A percentile compares a stretch with the other conserved stretches of the same genome.
Conservation (phyloP, 305 asterid species). For the Ilex paraguariensis region DNA sequence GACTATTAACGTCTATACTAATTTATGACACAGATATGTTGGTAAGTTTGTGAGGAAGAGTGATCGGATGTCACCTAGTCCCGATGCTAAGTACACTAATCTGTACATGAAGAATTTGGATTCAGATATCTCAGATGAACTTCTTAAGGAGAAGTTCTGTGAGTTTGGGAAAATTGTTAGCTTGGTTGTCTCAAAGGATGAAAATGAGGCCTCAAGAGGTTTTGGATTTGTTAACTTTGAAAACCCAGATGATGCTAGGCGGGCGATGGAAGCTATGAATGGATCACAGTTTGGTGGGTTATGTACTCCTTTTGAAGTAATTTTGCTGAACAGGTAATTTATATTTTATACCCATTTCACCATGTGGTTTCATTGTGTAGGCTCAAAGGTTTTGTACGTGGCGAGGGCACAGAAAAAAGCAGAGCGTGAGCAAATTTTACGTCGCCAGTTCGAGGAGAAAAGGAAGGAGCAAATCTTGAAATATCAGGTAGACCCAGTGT, state of each 20-base stretch:
- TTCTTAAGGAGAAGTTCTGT: constrained; percentile 58
- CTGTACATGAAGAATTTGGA: constrained; percentile 79
- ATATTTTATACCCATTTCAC: too few relatives aligned
- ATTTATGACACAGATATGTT: constrained; percentile 53
- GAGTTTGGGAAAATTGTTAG: constrained; percentile 62
- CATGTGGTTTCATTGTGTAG: constrained; percentile 23
- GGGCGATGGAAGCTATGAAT: constrained; percentile 62
- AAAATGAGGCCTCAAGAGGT: constrained; percentile 65
- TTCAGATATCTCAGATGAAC: constrained; percentile 51
- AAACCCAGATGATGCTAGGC: constrained; percentile 69
- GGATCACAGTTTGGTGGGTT: constrained; percentile 67
- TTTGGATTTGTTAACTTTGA: constrained; percentile 92
- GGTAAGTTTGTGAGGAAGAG: constrained; percentile 67
- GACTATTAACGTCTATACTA: not conserved
- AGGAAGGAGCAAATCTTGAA: constrained; percentile 56
- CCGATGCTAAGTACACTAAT: constrained; percentile 69
- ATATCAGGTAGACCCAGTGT: constrained; percentile 46
- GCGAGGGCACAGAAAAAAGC: constrained; percentile 83
- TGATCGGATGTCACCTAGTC: constrained; percentile 43
- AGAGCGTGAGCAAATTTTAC: constrained; percentile 63
- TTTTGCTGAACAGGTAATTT: not conserved
- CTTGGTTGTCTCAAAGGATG: constrained; percentile 63
- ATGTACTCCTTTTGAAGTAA: not conserved
- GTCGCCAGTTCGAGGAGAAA: constrained; percentile 70
- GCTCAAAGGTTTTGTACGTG: constrained; percentile 71